A percentile compares a stretch with the other conserved stretches of the same genome.
Evolutionary conservation across 2,329 filamentous ascomycete genomes (phyloP).

Genomic region (Talaromyces sp.): DNA sequence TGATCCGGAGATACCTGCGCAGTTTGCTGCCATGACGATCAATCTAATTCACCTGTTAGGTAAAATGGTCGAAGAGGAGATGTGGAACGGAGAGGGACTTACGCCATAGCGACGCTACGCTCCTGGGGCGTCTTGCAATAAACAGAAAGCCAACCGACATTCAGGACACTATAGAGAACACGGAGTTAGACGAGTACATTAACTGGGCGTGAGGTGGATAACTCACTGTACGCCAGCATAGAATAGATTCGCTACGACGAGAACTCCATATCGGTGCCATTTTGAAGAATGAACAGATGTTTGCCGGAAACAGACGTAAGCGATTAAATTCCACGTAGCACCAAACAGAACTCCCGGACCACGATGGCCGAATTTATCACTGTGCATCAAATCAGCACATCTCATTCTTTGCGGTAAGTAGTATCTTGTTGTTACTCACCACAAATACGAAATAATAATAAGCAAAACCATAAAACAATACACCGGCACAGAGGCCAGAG

Average conservation of each 20-base stretch:
- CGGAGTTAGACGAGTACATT: background rate
- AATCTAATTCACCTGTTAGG: slow-evolving; percentile 24
- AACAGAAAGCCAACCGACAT: slow-evolving; percentile 60
- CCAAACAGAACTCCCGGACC: slow-evolving; percentile 36
- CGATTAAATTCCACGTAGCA: slow-evolving; percentile 31
- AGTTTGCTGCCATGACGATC: slow-evolving; percentile 60
- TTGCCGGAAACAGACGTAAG: slow-evolving; percentile 6
- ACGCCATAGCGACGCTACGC: slow-evolving; percentile 60
- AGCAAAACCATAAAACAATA: slow-evolving; percentile 31
- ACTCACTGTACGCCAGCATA: slow-evolving; percentile 39
- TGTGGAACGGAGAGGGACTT: slow-evolving; percentile 19
- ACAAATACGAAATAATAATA: slow-evolving; percentile 25
- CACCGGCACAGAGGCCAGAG: slow-evolving; percentile 52
- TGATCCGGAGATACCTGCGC: slow-evolving; percentile 15
- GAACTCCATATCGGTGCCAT: slow-evolving; percentile 32
- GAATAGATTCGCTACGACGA: slow-evolving; percentile 29
- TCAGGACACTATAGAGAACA: slow-evolving; percentile 38
- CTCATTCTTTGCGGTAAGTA: background rate
- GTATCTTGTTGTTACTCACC: slow-evolving; percentile 21
- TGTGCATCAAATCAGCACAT: slow-evolving; percentile 14
- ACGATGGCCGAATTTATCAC: slow-evolving; percentile 33
- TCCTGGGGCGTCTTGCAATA: slow-evolving; percentile 56
- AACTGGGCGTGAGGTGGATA: background rate
- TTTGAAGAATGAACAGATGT: slow-evolving; percentile 18
- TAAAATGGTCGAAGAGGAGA: background rate